phyloP scores from a whole-genome alignment of 768 basidiomycete genomes.

The Boletus pseudo-olivaceus region DNA sequence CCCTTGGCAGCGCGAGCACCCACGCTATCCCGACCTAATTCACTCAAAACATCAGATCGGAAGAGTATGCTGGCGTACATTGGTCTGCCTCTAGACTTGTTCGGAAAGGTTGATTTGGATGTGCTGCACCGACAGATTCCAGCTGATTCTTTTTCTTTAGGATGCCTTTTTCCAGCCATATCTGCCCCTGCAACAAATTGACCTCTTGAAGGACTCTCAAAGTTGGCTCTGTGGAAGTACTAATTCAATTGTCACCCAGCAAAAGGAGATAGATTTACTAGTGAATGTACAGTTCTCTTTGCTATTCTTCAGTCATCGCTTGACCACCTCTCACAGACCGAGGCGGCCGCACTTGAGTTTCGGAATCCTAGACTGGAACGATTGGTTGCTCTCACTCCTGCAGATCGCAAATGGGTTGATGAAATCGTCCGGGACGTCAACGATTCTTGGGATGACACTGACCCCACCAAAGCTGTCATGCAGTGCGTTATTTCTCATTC shows the following conservation, averaged over 20 bases:
- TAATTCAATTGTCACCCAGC: conserved; percentile 91
- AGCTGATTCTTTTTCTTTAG: conserved; percentile 34
- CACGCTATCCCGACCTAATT: conserved; percentile 68
- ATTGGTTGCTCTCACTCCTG: conserved; percentile 75
- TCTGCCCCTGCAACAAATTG: conserved; percentile 90
- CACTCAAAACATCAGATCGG: conserved; percentile 82
- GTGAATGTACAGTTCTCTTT: conserved; percentile 59
- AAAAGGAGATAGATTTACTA: conserved; percentile 85
- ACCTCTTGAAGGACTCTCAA: conserved; percentile 72
- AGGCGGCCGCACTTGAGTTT: conserved; percentile 84
- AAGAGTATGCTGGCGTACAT: conserved; percentile 89
- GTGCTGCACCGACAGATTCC: neutral
- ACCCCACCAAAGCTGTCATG: conserved; percentile 57
- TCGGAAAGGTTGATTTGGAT: conserved; percentile 63
- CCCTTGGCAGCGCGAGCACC: conserved; percentile 60
- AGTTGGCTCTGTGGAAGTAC: conserved; percentile 95
- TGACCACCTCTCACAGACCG: conserved; percentile 53
- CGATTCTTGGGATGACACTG: conserved; percentile 68
- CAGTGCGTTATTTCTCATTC: conserved; percentile 46
- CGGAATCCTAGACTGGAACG: conserved; percentile 78
- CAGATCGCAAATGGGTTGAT: conserved; percentile 98
- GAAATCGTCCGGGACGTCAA: conserved; percentile 87
- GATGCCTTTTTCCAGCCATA: conserved; percentile 98
- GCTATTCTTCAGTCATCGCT: neutral
- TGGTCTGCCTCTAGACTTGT: conserved; percentile 92